Evolutionary conservation across 805 yeast genomes (phyloP), one percentile per base, ranked within the genome.

Genomic region (Nakazawaea peltata): DNA sequence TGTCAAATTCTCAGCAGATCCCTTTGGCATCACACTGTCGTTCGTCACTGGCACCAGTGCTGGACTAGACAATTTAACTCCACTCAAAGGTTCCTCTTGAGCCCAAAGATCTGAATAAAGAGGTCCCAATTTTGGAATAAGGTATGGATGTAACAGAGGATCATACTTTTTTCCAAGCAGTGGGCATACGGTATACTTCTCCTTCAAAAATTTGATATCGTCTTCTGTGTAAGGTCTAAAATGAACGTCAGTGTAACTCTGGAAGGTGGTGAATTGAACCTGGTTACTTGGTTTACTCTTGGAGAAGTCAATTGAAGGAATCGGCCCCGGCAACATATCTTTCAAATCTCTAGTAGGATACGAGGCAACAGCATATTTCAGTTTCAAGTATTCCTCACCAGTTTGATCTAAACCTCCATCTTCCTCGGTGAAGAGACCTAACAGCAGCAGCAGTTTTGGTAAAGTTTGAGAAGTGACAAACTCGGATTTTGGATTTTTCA

Each of bases 241-340:
- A 53, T 74, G 90, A 21, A 88, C 83, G 53, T 92, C 98, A 25
- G 87, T 70, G 45, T 81, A 85, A 1, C 88, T 61, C 44, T 84
- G 81, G 53, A 84, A 92, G 0, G 98, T 88, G 10, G 83, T 68
- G 53, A 83, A 87, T 50, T 87, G 96, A 13, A 90, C 92, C 60
- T 92, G 98, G 55, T 86, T 90, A 2, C 86, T 59, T 14, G 88
- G 88, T 49, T 88, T 90, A 11, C 79, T 74, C 42, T 77, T 75
- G 4, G 95, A 79, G 46, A 84, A 86, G 56, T 92, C 97, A 37
- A 69, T 71, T 53, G 83, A 77, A 9, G 98, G 98, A 18, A 87
- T 78, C 24, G 67, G 74, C 3, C 98, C 99, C 0, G 98, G 95
- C 21, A 92, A 63, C 42, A 81, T 56, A 37, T 77, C 81, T 44